These are phyloP conservation scores for Podila clonocystis DNA, from an alignment of 192 early-diverging fungal genomes.

Conservation along the genomic window DNA sequence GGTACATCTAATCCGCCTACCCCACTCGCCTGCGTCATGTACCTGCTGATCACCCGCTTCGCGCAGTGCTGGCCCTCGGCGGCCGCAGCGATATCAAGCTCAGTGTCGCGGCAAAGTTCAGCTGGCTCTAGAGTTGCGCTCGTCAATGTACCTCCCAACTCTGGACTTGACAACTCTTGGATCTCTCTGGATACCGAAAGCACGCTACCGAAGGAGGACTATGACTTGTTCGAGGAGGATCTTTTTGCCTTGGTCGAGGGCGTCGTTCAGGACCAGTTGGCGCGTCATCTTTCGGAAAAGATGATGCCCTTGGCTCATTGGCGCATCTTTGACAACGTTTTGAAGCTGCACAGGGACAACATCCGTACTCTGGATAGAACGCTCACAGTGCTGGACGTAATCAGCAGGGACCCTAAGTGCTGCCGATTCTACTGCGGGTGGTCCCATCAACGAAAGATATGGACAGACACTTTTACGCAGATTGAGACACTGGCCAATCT, in stretches of 20 bases:
- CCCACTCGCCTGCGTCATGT: conserved; percentile 21
- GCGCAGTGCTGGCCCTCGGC: neutral
- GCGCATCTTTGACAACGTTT: conserved; percentile 15
- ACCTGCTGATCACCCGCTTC: conserved; percentile 13
- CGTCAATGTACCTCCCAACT: neutral
- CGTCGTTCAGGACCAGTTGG: conserved; percentile 12
- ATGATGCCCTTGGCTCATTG: conserved; percentile 14
- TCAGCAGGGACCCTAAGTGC: conserved; percentile 14
- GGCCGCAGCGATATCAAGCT: neutral
- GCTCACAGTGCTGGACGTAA: conserved; percentile 14
- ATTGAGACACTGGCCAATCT: conserved; percentile 13
- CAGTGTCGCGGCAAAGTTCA: neutral
- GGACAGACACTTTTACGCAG: conserved; percentile 11
- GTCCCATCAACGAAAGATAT: conserved; percentile 10
- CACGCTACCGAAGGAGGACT: conserved; percentile 4
- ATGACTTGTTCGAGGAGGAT: conserved; percentile 11
- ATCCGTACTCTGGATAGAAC: conserved; percentile 2
- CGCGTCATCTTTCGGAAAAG: neutral
- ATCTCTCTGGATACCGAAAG: neutral
- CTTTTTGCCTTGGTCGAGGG: conserved; percentile 12
- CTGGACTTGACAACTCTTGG: neutral
- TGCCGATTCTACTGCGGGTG: conserved; percentile 28
- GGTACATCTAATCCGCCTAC: no score
- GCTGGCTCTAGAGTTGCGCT: neutral
- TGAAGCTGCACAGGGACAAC: conserved; percentile 8